phyloP scores from a whole-genome alignment of 306 rosid genomes.

The Senna tora region DNA sequence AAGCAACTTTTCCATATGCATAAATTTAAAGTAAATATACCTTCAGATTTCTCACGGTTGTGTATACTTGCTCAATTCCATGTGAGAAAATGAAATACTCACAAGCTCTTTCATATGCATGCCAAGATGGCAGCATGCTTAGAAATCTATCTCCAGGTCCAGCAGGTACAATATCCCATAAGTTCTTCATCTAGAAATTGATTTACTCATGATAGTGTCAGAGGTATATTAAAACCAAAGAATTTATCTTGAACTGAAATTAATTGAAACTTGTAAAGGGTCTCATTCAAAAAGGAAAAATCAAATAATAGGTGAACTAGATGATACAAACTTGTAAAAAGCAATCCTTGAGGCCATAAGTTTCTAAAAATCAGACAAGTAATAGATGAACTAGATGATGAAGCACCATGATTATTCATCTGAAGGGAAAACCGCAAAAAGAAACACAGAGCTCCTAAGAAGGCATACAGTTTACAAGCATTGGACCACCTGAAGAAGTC shows the following conservation, averaged over 20 bases:
- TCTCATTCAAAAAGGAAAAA: neutral
- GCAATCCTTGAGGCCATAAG: neutral
- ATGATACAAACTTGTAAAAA: too few species aligned
- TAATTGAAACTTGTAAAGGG: conserved; percentile 28
- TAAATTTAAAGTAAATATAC: conserved; percentile 48
- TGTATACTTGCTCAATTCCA: conserved; percentile 84
- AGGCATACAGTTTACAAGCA: too few species aligned
- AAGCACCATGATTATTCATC: neutral
- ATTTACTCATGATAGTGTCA: conserved; percentile 14
- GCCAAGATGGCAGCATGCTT: conserved; percentile 98
- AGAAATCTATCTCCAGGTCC: conserved; percentile 82
- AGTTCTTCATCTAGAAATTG: conserved; percentile 63
- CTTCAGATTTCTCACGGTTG: conserved; percentile 85
- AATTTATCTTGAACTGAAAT: conserved; percentile 30
- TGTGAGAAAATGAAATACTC: conserved; percentile 82
- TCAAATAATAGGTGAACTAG: neutral
- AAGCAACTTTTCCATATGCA: conserved; percentile 14
- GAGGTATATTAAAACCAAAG: conserved; percentile 31
- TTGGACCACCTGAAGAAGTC: too few species aligned
- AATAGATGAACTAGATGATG: neutral
- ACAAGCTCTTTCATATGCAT: conserved; percentile 89
- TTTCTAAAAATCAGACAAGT: neutral
- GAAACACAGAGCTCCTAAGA: too few species aligned
- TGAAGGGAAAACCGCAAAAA: neutral
- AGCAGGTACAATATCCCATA: conserved; percentile 79